A percentile compares a stretch with the other conserved stretches of the same genome.
Evolutionary conservation across 1,284 basidiomycete species (phyloP).

Genomic region (Rugosomyces carneus): DNA sequence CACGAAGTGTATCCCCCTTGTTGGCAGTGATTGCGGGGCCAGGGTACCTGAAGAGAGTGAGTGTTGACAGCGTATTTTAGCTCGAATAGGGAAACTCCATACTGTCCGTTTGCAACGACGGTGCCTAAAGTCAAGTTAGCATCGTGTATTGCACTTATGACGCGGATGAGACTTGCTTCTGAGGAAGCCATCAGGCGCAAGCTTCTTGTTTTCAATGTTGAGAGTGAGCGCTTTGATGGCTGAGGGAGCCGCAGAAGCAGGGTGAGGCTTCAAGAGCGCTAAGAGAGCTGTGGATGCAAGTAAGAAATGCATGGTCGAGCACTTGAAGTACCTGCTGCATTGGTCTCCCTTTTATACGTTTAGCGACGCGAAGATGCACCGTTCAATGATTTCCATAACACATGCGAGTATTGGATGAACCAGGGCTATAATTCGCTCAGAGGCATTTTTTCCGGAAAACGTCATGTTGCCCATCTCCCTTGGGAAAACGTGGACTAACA

Average conservation of each 20-base stretch:
- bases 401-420: conserved; percentile 3
- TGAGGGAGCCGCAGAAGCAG: conserved; percentile 4
- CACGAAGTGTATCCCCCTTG: conserved; percentile 20
- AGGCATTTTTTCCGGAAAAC: conserved; percentile 3
- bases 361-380: not conserved
- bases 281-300: conserved; percentile 13
- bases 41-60: conserved; percentile 15
- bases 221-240: conserved; percentile 17
- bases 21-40: conserved; percentile 19
- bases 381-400: not conserved
- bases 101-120: conserved; percentile 18
- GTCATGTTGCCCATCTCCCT: not conserved
- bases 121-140: conserved; percentile 7
- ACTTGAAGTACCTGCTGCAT: not conserved
- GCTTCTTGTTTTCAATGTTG: conserved; percentile 21
- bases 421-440: conserved; percentile 1
- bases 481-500: not conserved
- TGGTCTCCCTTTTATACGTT: conserved; percentile 9
- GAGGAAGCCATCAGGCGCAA: conserved; percentile 24
- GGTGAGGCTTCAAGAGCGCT: conserved; percentile 10
- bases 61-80: not conserved
- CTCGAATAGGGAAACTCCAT: not conserved
- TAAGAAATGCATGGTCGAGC: conserved; percentile 12
- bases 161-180: conserved; percentile 16
- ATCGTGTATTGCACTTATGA: not conserved